A percentile compares a stretch with the other conserved stretches of the same genome.
phyloP scores from a whole-genome alignment of 768 basidiomycete genomes.

The Rhodocollybia butyracea region DNA sequence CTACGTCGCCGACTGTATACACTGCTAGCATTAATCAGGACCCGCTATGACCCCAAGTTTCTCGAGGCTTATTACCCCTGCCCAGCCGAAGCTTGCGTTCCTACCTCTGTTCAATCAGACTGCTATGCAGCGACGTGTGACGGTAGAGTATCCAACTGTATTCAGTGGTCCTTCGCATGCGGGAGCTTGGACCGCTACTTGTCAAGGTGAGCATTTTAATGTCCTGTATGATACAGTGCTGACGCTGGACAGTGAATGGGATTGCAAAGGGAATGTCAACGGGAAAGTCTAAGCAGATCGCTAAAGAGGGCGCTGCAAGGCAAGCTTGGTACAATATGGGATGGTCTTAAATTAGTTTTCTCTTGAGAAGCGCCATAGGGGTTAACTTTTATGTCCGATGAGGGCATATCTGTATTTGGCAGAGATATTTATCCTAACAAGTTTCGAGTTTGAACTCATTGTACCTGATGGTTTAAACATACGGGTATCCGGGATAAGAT shows the following conservation, averaged over 20 bases:
- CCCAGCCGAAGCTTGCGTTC: conserved; percentile 60
- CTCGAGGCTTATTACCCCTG: conserved; percentile 59
- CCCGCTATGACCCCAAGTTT: conserved; percentile 13
- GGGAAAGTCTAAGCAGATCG: conserved; percentile 70
- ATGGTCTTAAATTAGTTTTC: conserved; percentile 52
- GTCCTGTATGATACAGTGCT: neutral
- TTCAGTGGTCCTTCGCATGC: conserved; percentile 68
- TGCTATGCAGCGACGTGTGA: conserved; percentile 60
- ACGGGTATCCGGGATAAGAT: no score
- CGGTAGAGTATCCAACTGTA: conserved; percentile 55
- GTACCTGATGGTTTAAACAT: no score
- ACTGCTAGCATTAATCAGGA: conserved; percentile 23
- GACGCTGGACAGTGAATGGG: conserved; percentile 55
- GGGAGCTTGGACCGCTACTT: conserved; percentile 62
- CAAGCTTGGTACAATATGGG: conserved; percentile 74
- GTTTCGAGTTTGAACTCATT: no score
- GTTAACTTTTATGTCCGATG: no score
- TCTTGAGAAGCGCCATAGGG: no score
- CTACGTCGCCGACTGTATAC: conserved; percentile 5
- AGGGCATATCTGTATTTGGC: no score
- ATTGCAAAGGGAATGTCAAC: conserved; percentile 61
- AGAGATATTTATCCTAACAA: no score
- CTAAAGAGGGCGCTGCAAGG: conserved; percentile 75
- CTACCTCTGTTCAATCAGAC: conserved; percentile 75
- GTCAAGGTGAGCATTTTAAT: conserved; percentile 51